phyloP scores from a whole-genome alignment of 2,329 filamentous ascomycete species.

The Trichoderma aggressivum region DNA sequence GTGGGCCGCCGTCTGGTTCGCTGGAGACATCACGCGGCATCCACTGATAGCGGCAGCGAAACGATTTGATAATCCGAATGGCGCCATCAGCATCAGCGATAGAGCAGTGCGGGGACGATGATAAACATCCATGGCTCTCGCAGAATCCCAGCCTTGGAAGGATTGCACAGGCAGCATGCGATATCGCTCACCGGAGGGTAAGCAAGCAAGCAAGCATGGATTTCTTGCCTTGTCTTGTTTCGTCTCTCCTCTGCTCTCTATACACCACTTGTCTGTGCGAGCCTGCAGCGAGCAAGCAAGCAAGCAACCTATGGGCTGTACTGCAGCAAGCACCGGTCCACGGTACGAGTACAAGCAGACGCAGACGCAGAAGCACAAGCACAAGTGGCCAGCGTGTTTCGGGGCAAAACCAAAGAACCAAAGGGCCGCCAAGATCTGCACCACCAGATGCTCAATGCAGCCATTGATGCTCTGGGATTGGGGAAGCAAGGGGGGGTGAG shows the following conservation, averaged over 20 bases:
- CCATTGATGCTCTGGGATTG: conserved; percentile 3
- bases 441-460: not conserved
- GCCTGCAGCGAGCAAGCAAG: not conserved
- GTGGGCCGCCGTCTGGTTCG: not conserved
- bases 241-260: not conserved
- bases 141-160: not conserved
- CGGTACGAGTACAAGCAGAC: not conserved
- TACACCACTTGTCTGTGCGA: not conserved
- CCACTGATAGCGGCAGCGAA: conserved; percentile 15
- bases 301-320: not conserved
- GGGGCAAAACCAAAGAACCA: not conserved
- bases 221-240: not conserved
- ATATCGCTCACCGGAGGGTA: not conserved
- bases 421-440: conserved; percentile 14
- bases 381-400: not conserved
- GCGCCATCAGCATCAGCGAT: not conserved
- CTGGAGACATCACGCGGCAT: conserved; percentile 8
- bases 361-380: not conserved
- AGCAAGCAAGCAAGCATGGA: not conserved
- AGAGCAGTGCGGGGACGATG: conserved; percentile 1
- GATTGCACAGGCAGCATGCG: not conserved
- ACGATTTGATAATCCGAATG: conserved; percentile 14
- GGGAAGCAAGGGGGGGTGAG: conserved; percentile 9
- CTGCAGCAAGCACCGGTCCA: not conserved
- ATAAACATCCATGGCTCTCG: not conserved